phyloP scores from a whole-genome alignment of 2,329 filamentous ascomycete species.

The Cytospora chrysosperma region DNA sequence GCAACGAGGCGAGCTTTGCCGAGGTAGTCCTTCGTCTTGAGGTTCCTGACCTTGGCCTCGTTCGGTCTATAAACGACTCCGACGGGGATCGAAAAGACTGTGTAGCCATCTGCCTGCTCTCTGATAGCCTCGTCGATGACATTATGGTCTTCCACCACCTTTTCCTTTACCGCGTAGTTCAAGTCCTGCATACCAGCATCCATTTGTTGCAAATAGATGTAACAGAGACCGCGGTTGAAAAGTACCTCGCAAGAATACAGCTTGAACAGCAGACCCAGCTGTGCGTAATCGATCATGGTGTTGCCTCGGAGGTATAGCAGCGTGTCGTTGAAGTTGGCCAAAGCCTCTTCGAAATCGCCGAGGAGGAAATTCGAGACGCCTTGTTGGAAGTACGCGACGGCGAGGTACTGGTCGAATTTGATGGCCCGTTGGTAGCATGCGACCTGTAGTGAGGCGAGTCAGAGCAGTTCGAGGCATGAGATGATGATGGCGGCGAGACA shows the following conservation, averaged over 20 bases:
- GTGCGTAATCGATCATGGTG: conserved; percentile 96
- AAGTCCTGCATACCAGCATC: conserved; percentile 90
- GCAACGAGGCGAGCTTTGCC: conserved; percentile 94
- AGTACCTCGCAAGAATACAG: conserved; percentile 96
- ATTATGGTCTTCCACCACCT: conserved; percentile 92
- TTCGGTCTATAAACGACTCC: conserved; percentile 94
- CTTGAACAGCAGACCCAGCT: conserved; percentile 92
- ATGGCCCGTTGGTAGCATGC: conserved; percentile 93
- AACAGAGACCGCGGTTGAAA: conserved; percentile 95
- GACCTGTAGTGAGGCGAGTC: conserved; percentile 56
- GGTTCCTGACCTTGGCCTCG: conserved; percentile 95
- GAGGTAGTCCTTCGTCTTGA: conserved; percentile 96
- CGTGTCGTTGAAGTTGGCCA: conserved; percentile 98
- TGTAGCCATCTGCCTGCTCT: conserved; percentile 94
- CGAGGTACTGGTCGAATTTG: conserved; percentile 88
- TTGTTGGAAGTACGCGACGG: conserved; percentile 97
- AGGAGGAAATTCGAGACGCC: conserved; percentile 97
- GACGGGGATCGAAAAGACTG: conserved; percentile 96
- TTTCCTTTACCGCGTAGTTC: conserved; percentile 87
- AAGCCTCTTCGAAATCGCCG: conserved; percentile 93
- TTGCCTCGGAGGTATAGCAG: conserved; percentile 92
- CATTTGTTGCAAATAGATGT: conserved; percentile 92
- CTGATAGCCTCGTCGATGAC: conserved; percentile 97
- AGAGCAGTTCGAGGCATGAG: conserved; percentile 16
- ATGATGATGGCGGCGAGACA: conserved; percentile 4